Evolutionary conservation across 1,139 yeast genomes (phyloP).

Genomic region (Nakaseomyces uthaithaninus): DNA sequence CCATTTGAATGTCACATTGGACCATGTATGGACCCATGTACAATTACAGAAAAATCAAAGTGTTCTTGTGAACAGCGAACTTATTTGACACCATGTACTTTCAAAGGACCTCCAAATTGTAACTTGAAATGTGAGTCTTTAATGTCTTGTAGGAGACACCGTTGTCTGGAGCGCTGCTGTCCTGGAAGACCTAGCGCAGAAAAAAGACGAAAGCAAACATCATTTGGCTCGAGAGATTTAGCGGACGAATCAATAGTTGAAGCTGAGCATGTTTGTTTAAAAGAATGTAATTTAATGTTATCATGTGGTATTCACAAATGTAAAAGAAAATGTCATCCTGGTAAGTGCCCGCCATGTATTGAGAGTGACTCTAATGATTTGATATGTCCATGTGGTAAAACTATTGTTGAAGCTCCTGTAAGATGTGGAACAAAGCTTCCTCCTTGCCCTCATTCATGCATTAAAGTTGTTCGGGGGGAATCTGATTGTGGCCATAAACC

Average conservation of each 20-base stretch:
- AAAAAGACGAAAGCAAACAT: conserved; percentile 42
- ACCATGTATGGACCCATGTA: conserved; percentile 59
- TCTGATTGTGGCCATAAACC: conserved; percentile 68
- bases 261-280: conserved; percentile 69
- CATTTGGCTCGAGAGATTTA: conserved; percentile 34
- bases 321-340: conserved; percentile 69
- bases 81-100: conserved; percentile 57
- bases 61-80: conserved; percentile 35
- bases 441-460: conserved; percentile 62
- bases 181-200: conserved; percentile 55
- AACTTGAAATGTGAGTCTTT: conserved; percentile 67
- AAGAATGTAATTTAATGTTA: conserved; percentile 56
- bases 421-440: conserved; percentile 76
- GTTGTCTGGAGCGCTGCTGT: conserved; percentile 67
- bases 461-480: conserved; percentile 35
- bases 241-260: conserved; percentile 56
- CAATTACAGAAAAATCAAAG: conserved; percentile 25
- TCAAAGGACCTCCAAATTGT: conserved; percentile 55
- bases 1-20: conserved; percentile 68
- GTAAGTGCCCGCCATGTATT: conserved; percentile 76
- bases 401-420: conserved; percentile 76
- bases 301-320: conserved; percentile 72
- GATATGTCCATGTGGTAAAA: conserved; percentile 77
- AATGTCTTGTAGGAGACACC: conserved; percentile 74
- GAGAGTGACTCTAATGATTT: conserved; percentile 79